phyloP scores from a whole-genome alignment of 2,329 filamentous ascomycete genomes.

The Bipolaris oryzae region DNA sequence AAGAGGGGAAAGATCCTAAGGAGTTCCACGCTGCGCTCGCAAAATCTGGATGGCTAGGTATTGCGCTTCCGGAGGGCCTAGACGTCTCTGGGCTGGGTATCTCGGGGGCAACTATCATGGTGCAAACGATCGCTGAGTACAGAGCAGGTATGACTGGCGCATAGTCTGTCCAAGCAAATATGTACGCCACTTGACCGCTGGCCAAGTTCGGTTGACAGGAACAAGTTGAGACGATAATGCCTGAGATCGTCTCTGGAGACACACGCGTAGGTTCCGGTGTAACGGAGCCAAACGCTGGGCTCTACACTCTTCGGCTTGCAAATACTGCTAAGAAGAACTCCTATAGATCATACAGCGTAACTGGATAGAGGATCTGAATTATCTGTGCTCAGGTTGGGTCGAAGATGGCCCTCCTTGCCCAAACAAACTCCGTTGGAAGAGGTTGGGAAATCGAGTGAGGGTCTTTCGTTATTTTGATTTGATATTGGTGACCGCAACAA shows the following conservation, averaged over 20 bases:
- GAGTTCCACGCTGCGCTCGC: conserved; percentile 74
- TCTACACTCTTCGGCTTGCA: conserved; percentile 74
- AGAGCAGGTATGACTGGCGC: conserved; percentile 80
- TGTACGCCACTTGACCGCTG: conserved; percentile 77
- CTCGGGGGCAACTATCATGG: conserved; percentile 84
- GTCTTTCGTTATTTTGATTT: conserved; percentile 80
- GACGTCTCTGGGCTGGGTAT: conserved; percentile 79
- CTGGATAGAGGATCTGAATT: conserved; percentile 89
- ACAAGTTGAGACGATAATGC: conserved; percentile 69
- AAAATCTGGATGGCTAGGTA: conserved; percentile 79
- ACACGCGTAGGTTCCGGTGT: conserved; percentile 81
- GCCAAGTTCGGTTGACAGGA: conserved; percentile 72
- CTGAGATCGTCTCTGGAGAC: conserved; percentile 72
- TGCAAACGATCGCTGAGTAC: conserved; percentile 79
- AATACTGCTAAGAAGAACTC: conserved; percentile 40
- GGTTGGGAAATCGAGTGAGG: conserved; percentile 72
- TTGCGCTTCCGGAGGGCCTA: conserved; percentile 74
- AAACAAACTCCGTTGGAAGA: conserved; percentile 74
- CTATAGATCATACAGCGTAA: conserved; percentile 67
- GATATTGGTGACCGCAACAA: conserved; percentile 56
- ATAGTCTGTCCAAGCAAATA: conserved; percentile 65
- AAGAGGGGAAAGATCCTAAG: no score
- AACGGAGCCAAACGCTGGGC: conserved; percentile 78
- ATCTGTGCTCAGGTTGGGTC: conserved; percentile 80
- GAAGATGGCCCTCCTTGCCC: conserved; percentile 82